A percentile compares a stretch with the other conserved stretches of the same genome.
Evolutionary conservation across 768 basidiomycete species (phyloP).

Genomic region (Suillus tomentosus): DNA sequence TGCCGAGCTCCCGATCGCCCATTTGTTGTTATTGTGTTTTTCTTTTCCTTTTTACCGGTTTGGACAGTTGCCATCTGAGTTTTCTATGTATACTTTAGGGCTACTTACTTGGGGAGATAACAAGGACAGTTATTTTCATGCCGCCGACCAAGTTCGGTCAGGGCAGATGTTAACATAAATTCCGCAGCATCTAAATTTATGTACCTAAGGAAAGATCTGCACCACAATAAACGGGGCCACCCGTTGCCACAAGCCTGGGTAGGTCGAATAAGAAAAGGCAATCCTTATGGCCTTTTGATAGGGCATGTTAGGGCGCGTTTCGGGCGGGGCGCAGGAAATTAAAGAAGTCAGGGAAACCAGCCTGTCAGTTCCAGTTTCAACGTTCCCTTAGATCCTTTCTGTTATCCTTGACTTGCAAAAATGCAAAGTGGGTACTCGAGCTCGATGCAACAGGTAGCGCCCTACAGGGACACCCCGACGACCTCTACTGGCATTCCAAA

Average conservation of each 20-base stretch:
- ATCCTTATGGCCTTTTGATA: background rate
- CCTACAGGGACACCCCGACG: conserved; percentile 24
- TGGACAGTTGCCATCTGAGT: background rate
- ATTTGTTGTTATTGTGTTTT: background rate
- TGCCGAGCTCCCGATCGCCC: background rate
- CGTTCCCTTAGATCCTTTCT: background rate
- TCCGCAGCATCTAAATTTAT: conserved; percentile 5
- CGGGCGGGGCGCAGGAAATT: background rate
- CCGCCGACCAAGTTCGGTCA: background rate
- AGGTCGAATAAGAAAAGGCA: background rate
- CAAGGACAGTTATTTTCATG: background rate
- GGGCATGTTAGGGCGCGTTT: background rate
- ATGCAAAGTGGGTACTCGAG: conserved; percentile 14
- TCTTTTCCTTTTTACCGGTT: background rate
- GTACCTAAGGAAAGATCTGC: background rate
- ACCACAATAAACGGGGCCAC: background rate
- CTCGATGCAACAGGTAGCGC: conserved; percentile 27
- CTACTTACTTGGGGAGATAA: background rate
- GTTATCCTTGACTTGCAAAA: background rate
- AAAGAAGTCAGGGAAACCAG: background rate
- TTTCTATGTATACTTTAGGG: conserved; percentile 1
- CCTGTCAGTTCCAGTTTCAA: background rate
- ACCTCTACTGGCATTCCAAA: conserved; percentile 21
- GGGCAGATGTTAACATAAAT: background rate
- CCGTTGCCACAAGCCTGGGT: background rate